Evolutionary conservation across 371 early-diverging fungal species (phyloP).

Genomic region (Rhizopus arrhizus): DNA sequence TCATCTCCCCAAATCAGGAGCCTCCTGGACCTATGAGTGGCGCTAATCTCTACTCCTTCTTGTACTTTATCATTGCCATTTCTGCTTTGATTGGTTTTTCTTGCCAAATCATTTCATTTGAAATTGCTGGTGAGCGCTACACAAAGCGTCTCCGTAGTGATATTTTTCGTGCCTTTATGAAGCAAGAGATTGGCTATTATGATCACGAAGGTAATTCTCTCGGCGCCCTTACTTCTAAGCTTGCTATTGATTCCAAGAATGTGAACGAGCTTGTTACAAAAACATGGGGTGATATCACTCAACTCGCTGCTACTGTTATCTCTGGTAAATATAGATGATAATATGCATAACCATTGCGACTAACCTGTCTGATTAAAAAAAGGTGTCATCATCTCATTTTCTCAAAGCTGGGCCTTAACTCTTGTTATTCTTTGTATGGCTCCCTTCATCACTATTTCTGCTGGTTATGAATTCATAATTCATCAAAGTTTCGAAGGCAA

Average conservation of each 20-base stretch:
- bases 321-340: slow-evolving; percentile 29
- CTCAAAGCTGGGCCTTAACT: slow-evolving; percentile 58
- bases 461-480: slow-evolving; percentile 40
- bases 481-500: slow-evolving; percentile 58
- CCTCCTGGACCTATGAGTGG: slow-evolving; percentile 43
- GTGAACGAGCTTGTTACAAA: slow-evolving; percentile 69
- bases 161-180: slow-evolving; percentile 60
- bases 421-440: slow-evolving; percentile 57
- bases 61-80: slow-evolving; percentile 71
- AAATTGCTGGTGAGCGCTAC: slow-evolving; percentile 57
- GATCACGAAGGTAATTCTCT: slow-evolving; percentile 82
- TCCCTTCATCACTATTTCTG: slow-evolving; percentile 52
- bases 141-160: slow-evolving; percentile 59
- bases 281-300: slow-evolving; percentile 61
- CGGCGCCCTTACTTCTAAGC: slow-evolving; percentile 79
- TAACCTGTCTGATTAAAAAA: neutral
- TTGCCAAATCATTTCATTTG: slow-evolving; percentile 40
- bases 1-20: slow-evolving; percentile 21
- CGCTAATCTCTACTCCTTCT: slow-evolving; percentile 72
- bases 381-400: slow-evolving; percentile 54
- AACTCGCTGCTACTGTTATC: slow-evolving; percentile 50
- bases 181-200: slow-evolving; percentile 87
- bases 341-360: neutral
- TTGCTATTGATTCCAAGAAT: slow-evolving; percentile 79
- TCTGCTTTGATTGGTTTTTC: slow-evolving; percentile 50